Base-by-base conservation (phyloP, 176 grass and related monocot genomes). In the Leersia perrieri region DNA sequence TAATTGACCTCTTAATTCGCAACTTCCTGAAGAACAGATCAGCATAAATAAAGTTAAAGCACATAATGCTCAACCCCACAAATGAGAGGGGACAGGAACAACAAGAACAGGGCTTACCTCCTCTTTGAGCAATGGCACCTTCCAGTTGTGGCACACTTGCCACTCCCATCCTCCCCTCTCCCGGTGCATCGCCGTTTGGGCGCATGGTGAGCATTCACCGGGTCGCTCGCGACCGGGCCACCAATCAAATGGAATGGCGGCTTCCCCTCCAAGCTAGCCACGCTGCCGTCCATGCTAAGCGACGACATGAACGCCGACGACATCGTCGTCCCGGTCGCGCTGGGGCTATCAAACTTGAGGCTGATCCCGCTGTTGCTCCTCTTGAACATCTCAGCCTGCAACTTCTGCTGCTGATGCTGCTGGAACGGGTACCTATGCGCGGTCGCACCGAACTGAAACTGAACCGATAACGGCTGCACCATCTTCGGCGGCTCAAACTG, bases 71-170 rank as follows among this genome's bases (percentile, higher is more conserved):
- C 28, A 35, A 89, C n/a, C 42, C 26, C 63, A 72, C 29, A 83
- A 73, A 11, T 33, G 22, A 61, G 27, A 82, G 30, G 2, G 53
- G 23, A 42, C 36, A 85, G 66, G 58, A 22, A 80, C 25, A 42
- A 5, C 14, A 57, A 33, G 4, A 79, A 34, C 6, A 68, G 6
- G 68, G 28, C 36, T 45, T 60, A 97, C 96, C 96, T 99, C 80
- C 85, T 95, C 79, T 93, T 99, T 20, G 95, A 92, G 85, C 96
- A 95, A 84, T 93, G 96, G 70, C 90, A 99, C 60, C 87, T 77
- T 40, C 93, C 90, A 2, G 74, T 72, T 6, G 79, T 80, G 33
- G 92, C 79, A 26, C 96, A 99, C 69, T 92, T 99, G 70, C 88
- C 90, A 18, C 60, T 90, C 15, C 87, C 93, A 42, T 93, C 88